Evolutionary conservation across 805 yeast species (phyloP).

Genomic region (Sungouiella blattae): DNA sequence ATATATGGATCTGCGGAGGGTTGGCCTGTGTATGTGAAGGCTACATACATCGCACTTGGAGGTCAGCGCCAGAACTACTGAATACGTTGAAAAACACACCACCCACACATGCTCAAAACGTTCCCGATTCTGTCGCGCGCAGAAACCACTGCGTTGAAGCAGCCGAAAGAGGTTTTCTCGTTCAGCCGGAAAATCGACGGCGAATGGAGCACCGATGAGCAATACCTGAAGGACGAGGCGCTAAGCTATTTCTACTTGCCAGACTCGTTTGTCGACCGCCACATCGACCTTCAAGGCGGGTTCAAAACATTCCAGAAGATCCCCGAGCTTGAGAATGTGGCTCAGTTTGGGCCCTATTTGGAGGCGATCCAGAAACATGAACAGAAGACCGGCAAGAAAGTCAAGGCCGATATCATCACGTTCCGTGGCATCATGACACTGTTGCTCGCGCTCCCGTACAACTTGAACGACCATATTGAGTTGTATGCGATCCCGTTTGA

Average conservation of each 20-base stretch:
- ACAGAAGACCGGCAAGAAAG: slow-evolving; percentile 37
- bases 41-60: too few species aligned
- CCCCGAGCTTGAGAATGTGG: slow-evolving; percentile 51
- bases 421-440: slow-evolving; percentile 84
- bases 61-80: too few species aligned
- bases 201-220: slow-evolving; percentile 33
- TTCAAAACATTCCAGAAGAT: slow-evolving; percentile 53
- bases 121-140: slow-evolving; percentile 49
- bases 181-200: slow-evolving; percentile 63
- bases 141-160: slow-evolving; percentile 66
- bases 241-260: slow-evolving; percentile 80
- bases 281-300: slow-evolving; percentile 65
- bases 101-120: slow-evolving; percentile 25
- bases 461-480: slow-evolving; percentile 52
- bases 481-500: slow-evolving; percentile 56
- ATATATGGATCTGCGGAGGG: too few species aligned
- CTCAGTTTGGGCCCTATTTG: slow-evolving; percentile 57
- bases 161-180: slow-evolving; percentile 77
- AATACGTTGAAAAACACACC: too few species aligned
- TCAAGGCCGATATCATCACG: slow-evolving; percentile 66
- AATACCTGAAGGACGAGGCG: slow-evolving; percentile 45
- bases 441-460: slow-evolving; percentile 65
- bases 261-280: slow-evolving; percentile 58
- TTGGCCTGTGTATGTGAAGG: too few species aligned
- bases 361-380: slow-evolving; percentile 57